Base-by-base conservation (phyloP, 495 filamentous ascomycete genomes). In the Aspergillus asperescens region DNA sequence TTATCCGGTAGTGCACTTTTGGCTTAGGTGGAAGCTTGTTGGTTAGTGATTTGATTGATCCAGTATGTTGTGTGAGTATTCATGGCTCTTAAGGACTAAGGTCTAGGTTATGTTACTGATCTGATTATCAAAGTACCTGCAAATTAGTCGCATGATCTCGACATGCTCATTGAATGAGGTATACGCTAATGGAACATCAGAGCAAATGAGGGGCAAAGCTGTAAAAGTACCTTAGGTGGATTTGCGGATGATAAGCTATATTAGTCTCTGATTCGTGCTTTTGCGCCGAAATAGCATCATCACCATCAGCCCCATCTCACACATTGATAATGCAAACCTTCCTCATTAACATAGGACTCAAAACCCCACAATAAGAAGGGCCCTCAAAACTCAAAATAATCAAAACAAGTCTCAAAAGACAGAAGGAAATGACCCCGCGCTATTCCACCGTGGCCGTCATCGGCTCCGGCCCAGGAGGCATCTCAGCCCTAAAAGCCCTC, bases 401-500 rank as follows among this genome's bases (percentile, higher is more conserved):
- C 16, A 34, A 24, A 23, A 6, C 19, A 6, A 34, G 19, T 16
- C 8, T 5, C 5, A 22, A 18, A 34, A 10, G 15, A 46, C 1
- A 10, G 18, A n/a, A n/a, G 20, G 8, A 45, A 8, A 66, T 66
- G 63, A 15, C 48, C 39, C 57, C 59, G 16, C 57, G 64, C 15
- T 67, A 59, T 28, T 46, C 52, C 43, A 57, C 40, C n/a, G 66
- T 82, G 16, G 79, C 78, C 35, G 71, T 81, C 1, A 77, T 82
- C 37, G 77, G 79, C 5, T 68, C 73, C 13, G 77, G 77, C 5
- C 77, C 78, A 13, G 73, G 76, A 1, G 78, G 78, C 3, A 74
- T 77, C 27, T 79, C 79, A 45, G 60, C 77, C 4, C 57, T 77
- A 19, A 74, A 77, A 62, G 76, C 78, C 1, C 60, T 82, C 16